Evolutionary conservation across 352 stramenopile species (phyloP), one percentile per base, ranked within the genome.

Genomic region (Phytophthora pseudosyringae): DNA sequence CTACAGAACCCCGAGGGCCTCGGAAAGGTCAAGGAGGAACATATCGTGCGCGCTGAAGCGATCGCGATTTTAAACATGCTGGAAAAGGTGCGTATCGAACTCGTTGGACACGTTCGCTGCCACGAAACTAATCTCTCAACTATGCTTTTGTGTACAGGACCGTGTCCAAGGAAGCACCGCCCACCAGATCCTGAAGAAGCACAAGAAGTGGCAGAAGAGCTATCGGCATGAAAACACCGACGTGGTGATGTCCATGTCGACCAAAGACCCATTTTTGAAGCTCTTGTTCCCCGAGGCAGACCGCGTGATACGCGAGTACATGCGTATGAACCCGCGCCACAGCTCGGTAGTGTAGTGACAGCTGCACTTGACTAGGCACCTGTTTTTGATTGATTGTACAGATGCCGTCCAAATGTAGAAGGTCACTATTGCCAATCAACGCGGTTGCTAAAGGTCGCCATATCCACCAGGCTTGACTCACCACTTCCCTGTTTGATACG

Each of bases 151-250:
- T 49, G 9, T 35, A 55, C 21, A 84, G 77, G 82, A 96, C 59
- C 80, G 76, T 12, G 64, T 89, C 13, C 88, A 96, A 69, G 74
- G 76, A n/a, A 77, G 46, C 33, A 81, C 81, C 0, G 88, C 88
- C 0, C 86, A 93, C 38, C 78, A 94, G 49, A 85, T 94, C 35
- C 47, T 96, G 15, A 96, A 94, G 55, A 96, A 93, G 58, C 75
- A 94, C 73, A 96, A 94, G 52, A 93, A 93, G 48, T 96, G 88
- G 88, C 80, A 91, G 52, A 96, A 96, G 63, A 89, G 80, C 48
- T 93, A 86, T 55, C 79, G 79, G 13, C 78, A 71, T 57, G 80
- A 89, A 71, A 31, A 66, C 31, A 87, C 73, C 0, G 71, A 82
- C n/a, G 67, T 73, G 21, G 45, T 89, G 16, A 75, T 61, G 48